Conservation (phyloP, 768 basidiomycete species). For the Calocera cornea region DNA sequence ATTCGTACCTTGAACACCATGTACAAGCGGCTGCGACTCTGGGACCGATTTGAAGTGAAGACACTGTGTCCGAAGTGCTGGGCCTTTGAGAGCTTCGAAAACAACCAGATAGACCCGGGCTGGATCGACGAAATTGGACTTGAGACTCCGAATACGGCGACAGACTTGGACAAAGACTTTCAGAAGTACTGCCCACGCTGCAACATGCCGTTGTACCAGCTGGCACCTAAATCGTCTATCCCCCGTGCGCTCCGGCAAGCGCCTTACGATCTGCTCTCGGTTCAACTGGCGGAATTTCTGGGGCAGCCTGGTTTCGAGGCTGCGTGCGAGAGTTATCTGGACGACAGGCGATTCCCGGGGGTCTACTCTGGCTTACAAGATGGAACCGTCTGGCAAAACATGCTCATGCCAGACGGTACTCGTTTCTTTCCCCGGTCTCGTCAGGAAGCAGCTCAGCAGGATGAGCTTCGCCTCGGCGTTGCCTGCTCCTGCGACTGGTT, state of each 20-base stretch:
- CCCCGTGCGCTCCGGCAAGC: background rate
- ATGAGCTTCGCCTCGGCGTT: background rate
- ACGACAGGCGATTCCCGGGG: slow-evolving; percentile 9
- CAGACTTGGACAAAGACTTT: background rate
- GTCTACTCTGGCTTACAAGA: slow-evolving; percentile 21
- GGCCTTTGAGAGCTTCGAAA: background rate
- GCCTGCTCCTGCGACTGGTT: background rate
- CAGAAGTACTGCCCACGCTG: background rate
- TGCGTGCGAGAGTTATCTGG: slow-evolving; percentile 14
- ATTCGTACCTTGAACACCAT: background rate
- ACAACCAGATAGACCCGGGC: background rate
- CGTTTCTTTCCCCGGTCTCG: slow-evolving; percentile 21
- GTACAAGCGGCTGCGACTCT: background rate
- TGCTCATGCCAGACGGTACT: slow-evolving; percentile 18
- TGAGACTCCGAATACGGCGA: background rate
- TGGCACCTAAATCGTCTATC: background rate
- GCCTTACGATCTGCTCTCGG: background rate
- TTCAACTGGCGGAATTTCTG: background rate
- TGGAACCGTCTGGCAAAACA: slow-evolving; percentile 18
- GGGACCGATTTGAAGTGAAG: background rate
- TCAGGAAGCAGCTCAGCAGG: slow-evolving; percentile 23
- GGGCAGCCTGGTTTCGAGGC: slow-evolving; percentile 20
- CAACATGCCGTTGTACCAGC: background rate
- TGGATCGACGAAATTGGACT: background rate
- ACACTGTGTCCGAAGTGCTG: background rate